Percentiles rank a stretch among this genome's conserved stretches.
Conservation (phyloP, 2,329 filamentous ascomycete genomes). For the Exophiala aquamarina region DNA sequence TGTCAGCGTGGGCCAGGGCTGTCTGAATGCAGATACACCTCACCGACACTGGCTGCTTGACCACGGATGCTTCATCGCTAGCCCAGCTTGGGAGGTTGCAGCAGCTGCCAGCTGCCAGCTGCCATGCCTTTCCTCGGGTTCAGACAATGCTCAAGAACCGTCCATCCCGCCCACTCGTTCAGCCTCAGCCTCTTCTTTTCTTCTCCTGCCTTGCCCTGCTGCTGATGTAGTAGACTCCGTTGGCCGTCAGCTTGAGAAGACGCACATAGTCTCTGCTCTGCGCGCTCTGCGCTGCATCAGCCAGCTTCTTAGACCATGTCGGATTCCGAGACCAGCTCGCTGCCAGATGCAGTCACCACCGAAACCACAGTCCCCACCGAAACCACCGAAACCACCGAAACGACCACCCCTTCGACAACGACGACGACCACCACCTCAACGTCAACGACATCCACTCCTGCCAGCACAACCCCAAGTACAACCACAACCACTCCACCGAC, state of each 20-base stretch:
- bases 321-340: not conserved
- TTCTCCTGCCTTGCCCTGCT: not conserved
- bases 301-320: constrained; percentile 12
- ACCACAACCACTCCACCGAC: constrained; percentile 2
- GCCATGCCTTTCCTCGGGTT: constrained; percentile 1
- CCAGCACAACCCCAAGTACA: constrained; percentile 1
- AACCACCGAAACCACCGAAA: not conserved
- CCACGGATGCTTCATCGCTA: too few relatives aligned
- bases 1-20: too few relatives aligned
- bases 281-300: constrained; percentile 11
- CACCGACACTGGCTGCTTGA: constrained; percentile 3
- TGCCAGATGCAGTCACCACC: constrained; percentile 3
- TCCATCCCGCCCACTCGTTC: constrained; percentile 17
- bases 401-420: constrained; percentile 2
- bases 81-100: not conserved
- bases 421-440: constrained; percentile 1
- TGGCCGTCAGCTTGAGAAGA: not conserved
- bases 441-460: constrained; percentile 5
- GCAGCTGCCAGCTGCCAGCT: too few relatives aligned
- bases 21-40: constrained; percentile 14
- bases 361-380: constrained; percentile 1
- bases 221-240: too few relatives aligned
- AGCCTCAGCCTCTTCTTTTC: constrained; percentile 7
- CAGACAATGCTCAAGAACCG: constrained; percentile 13
- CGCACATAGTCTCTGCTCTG: not conserved